Base-by-base conservation (phyloP, 2,329 filamentous ascomycete genomes). In the Helicocarpus griseus region DNA sequence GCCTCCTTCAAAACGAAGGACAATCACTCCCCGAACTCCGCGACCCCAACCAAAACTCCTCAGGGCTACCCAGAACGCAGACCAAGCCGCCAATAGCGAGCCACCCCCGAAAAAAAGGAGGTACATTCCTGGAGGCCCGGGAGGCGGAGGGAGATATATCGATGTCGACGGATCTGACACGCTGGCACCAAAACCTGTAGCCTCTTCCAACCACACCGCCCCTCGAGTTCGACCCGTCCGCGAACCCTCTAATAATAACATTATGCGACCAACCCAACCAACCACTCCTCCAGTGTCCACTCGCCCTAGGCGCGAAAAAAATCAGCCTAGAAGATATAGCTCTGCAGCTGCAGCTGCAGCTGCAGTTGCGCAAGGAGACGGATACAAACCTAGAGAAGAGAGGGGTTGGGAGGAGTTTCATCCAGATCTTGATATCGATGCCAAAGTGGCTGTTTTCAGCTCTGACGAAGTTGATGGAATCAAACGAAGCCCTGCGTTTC, bases 341-440 rank as follows among this genome's bases (percentile, higher is more conserved):
- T 91, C 87, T 43, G 89, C 81, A 28, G 72, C 85, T n/a, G 89
- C 91, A 11, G 89, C 89, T 26, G 87, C 90, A 22, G 88, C 90
- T 48, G 89, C 89, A 5, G 86, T 93, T 53, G 87, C 89, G 59
- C 89, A 95, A 65, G 90, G 83, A 61, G 93, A 97, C 73, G 90
- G 91, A 48, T 97, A 97, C 71, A 98, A 98, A 67, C 93, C 93
- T 29, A 80, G 93, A 63, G 93, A 98, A 71, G 93, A 98, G 73
- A 83, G 91, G 56, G 88, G 89, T 49, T 98, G 91, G 89, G 90
- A 96, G 63, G 93, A 98, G 66, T 97, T 97, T 58, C 93, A 98
- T 68, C 89, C 89, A 0, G 88, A 96, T 61, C 80, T 98, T 49
- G 90, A 97, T 71, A 89, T 96, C 46, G 89, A 95, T 52, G 79